Evolutionary conservation across 164 flowering plant genomes (phyloP), one percentile per base, ranked within the genome.

Genomic region (Magnolia changhungtana): DNA sequence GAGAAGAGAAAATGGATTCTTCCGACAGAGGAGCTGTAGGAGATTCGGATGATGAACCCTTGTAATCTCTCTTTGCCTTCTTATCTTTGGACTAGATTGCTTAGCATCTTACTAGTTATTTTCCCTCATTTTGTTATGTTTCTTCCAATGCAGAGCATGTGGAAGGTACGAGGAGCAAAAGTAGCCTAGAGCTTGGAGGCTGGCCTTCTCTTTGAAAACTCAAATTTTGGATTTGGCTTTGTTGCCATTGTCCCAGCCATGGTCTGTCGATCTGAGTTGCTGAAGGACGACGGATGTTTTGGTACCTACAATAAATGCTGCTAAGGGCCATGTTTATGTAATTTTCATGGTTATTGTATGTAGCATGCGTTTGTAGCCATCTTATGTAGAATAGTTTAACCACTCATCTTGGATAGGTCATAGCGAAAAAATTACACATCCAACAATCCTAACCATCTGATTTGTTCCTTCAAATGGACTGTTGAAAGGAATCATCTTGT

Each of bases 41-140:
- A 73, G 76, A 83, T 70, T 87, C 95, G 20, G 98, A 92, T 68
- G 90, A 90, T 74, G 96, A 89, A 85, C 92, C 94, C 95, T 94
- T 73, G 98, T 72, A 78, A 49, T 29, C 20, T 27, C 7, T 51
- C 19, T 7, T 10, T 52, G 64, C 29, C 31, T 59, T 2, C 18
- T 55, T 13, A 10, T 50, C 50, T 23, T 23, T 69, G 2, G 7
- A n/a, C 16, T 31, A 1, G 8, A 21, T 27, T 16, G 52, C 14
- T 50, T 64, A n/a, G 20, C n/a, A 23, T 9, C 16, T 65, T 29
- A 49, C 9, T 21, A 1, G 11, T 27, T 11, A 24, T 2, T 61
- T 19, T 9, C 16, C 29, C 27, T 27, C 58, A 68, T 52, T 75
- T 67, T 71, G 37, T 63, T 61, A 65, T 65, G 2, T 14, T 65